Evolutionary conservation across 345 rosid genomes (phyloP).

Genomic region (Raphanus sativus): DNA sequence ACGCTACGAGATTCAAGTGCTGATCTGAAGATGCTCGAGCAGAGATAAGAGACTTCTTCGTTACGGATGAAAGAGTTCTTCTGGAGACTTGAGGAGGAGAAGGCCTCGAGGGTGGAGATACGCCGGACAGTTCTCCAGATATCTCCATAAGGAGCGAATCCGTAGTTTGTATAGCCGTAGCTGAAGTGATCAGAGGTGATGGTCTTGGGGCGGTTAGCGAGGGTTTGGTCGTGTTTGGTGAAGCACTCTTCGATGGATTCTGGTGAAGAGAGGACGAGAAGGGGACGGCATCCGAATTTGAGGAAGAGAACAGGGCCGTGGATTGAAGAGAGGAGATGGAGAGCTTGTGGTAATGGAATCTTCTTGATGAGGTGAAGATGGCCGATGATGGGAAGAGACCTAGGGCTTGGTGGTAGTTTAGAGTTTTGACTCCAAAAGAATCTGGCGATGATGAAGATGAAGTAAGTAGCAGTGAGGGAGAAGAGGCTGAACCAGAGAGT

Average conservation of each 20-base stretch:
- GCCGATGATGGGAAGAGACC: conserved; percentile 47
- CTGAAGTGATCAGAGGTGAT: conserved; percentile 38
- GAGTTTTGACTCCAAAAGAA: background rate
- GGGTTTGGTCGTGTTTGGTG: conserved; percentile 49
- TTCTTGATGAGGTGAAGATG: conserved; percentile 53
- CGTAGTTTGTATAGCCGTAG: conserved; percentile 45
- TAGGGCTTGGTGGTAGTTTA: conserved; percentile 49
- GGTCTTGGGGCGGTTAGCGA: conserved; percentile 51
- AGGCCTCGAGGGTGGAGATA: conserved; percentile 40
- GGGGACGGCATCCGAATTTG: conserved; percentile 42
- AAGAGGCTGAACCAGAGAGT: conserved; percentile 23
- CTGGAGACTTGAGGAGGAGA: conserved; percentile 44
- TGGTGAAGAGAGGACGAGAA: conserved; percentile 48
- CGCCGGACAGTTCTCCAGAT: conserved; percentile 62
- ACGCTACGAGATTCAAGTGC: background rate
- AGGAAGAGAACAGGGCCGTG: conserved; percentile 52
- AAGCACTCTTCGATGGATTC: conserved; percentile 52
- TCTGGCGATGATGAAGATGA: background rate
- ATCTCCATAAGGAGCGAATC: conserved; percentile 44
- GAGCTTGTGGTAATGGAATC: conserved; percentile 43
- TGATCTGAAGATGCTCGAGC: conserved; percentile 26
- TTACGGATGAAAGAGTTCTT: conserved; percentile 27
- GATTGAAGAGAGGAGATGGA: conserved; percentile 36
- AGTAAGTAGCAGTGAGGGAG: background rate
- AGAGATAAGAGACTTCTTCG: conserved; percentile 34